A percentile compares a stretch with the other conserved stretches of the same genome.
phyloP scores from a whole-genome alignment of 495 filamentous ascomycete species.

The Peziza echinospora region DNA sequence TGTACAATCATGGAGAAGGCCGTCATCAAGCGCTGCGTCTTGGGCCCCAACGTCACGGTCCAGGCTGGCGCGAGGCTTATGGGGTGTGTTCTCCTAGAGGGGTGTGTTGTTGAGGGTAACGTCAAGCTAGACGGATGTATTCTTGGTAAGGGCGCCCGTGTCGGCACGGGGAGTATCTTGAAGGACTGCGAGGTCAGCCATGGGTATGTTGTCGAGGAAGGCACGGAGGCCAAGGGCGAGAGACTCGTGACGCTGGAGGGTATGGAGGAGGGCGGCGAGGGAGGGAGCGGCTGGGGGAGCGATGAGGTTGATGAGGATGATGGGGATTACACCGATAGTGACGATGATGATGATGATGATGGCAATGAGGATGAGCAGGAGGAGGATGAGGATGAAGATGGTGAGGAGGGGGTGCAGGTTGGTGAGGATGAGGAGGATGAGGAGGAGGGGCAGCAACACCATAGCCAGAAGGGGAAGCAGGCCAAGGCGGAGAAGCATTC shows the following conservation, averaged over 20 bases:
- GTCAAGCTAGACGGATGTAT: constrained; percentile 64
- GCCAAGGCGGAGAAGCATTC: neutral
- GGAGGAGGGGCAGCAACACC: neutral
- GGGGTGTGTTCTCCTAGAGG: constrained; percentile 78
- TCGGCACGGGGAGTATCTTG: constrained; percentile 54
- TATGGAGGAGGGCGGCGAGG: constrained; percentile 2
- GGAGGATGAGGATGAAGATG: constrained; percentile 3
- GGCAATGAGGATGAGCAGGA: constrained; percentile 3
- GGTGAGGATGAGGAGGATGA: neutral
- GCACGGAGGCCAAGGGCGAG: constrained; percentile 64
- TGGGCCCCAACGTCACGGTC: constrained; percentile 72
- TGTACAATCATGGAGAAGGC: constrained; percentile 62
- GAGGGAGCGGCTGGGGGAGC: constrained; percentile 3
- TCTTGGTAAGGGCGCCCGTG: constrained; percentile 47
- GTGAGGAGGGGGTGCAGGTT: neutral
- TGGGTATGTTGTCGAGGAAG: constrained; percentile 55
- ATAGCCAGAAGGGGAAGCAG: neutral
- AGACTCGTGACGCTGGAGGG: constrained; percentile 55
- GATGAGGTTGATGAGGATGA: constrained; percentile 22
- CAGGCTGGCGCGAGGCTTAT: constrained; percentile 54
- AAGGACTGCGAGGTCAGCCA: constrained; percentile 84
- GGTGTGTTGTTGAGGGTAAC: constrained; percentile 55
- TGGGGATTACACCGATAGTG: constrained; percentile 5
- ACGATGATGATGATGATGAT: constrained; percentile 3
- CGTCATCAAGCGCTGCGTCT: constrained; percentile 71